Percentiles rank a stretch among this genome's conserved stretches.
Conservation (phyloP, 148 eudicot genomes). For the Fallopia convolvulus region DNA sequence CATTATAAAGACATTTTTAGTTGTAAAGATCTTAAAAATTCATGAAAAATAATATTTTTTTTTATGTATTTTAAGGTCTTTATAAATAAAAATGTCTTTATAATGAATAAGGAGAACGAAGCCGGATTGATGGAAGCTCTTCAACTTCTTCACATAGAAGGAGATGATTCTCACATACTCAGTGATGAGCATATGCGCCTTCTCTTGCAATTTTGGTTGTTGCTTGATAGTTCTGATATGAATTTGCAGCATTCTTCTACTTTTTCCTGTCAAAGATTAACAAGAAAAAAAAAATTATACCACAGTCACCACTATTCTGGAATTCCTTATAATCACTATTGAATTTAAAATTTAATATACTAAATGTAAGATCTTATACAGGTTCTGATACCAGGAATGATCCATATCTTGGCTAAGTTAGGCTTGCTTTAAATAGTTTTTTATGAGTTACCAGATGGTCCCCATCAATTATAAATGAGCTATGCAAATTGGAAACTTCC, state of each 20-base stretch:
- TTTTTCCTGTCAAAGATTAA: constrained; percentile 34
- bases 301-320: neutral
- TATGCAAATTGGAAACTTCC: constrained; percentile 7
- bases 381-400: neutral
- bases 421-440: neutral
- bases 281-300: neutral
- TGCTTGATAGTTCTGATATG: constrained; percentile 33
- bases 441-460: neutral
- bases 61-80: no score
- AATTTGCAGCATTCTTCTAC: constrained; percentile 51
- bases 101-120: no score
- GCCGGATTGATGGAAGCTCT: neutral
- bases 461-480: neutral
- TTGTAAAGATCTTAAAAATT: no score
- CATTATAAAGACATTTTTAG: no score
- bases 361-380: neutral
- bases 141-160: neutral
- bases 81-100: no score
- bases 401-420: neutral
- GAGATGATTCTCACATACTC: constrained; percentile 19
- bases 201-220: constrained; percentile 30
- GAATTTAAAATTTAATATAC: neutral
- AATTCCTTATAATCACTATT: neutral
- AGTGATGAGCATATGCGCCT: constrained; percentile 24
- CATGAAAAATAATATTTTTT: no score